A percentile compares a stretch with the other conserved stretches of the same genome.
Conservation (phyloP, 164 flowering plant genomes). For the Malania oleifera region DNA sequence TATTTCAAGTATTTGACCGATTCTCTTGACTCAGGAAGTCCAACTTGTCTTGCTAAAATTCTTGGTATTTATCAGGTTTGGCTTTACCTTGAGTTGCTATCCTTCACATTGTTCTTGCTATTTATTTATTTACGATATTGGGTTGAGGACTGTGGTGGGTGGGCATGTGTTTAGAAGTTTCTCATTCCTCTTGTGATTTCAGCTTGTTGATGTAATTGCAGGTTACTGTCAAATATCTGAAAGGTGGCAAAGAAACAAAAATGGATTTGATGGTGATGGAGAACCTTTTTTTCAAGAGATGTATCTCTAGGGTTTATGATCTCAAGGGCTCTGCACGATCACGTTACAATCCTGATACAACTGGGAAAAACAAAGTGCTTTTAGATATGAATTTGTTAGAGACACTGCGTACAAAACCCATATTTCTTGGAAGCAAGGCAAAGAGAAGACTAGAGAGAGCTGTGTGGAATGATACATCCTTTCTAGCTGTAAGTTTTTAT, state of each 20-base stretch:
- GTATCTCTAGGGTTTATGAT: slow-evolving; percentile 62
- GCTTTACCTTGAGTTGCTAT: neutral
- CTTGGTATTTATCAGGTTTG: slow-evolving; percentile 81
- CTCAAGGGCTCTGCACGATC: slow-evolving; percentile 75
- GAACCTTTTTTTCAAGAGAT: slow-evolving; percentile 66
- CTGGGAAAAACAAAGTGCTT: slow-evolving; percentile 60
- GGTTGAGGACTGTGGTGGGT: neutral
- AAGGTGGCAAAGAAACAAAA: slow-evolving; percentile 65
- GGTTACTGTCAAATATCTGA: slow-evolving; percentile 61
- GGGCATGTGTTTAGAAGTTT: neutral
- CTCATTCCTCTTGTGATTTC: neutral
- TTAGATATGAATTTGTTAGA: slow-evolving; percentile 70
- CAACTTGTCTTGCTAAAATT: slow-evolving; percentile 78
- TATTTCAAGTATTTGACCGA: slow-evolving; percentile 69
- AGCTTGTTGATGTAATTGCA: slow-evolving; percentile 16
- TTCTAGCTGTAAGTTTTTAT: slow-evolving; percentile 55
- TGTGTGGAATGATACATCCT: slow-evolving; percentile 79
- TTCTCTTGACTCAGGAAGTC: slow-evolving; percentile 59
- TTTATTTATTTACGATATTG: neutral
- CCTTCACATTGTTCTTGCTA: neutral
- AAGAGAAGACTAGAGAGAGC: slow-evolving; percentile 76
- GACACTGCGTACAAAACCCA: slow-evolving; percentile 59
- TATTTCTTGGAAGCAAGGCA: slow-evolving; percentile 77
- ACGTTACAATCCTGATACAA: slow-evolving; percentile 66
- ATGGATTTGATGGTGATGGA: slow-evolving; percentile 93